These are phyloP conservation scores for Tulasnella sp. DNA, from an alignment of 768 basidiomycete genomes.

Conservation along the genomic window DNA sequence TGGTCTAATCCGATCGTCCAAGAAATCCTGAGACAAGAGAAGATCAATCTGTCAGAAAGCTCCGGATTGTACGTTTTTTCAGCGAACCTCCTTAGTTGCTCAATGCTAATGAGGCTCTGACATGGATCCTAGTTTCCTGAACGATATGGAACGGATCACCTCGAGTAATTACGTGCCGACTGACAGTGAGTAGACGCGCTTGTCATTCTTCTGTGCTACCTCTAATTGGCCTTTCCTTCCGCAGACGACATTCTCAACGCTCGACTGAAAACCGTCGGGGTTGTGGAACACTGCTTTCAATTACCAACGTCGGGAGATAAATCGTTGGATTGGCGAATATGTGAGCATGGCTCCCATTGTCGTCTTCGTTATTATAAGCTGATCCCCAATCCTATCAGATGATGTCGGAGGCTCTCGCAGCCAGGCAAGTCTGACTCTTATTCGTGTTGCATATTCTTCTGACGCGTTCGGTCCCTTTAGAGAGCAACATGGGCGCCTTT, in stretches of 20 bases:
- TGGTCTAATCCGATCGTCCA: slow-evolving; percentile 17
- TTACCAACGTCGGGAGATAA: slow-evolving; percentile 1
- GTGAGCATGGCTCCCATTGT: slow-evolving; percentile 4
- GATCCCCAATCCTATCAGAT: slow-evolving; percentile 9
- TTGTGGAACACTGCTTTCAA: slow-evolving; percentile 16
- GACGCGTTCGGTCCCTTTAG: background rate
- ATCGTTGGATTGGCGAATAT: slow-evolving; percentile 13
- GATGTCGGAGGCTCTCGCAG: slow-evolving; percentile 19
- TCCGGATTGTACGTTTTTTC: slow-evolving; percentile 16
- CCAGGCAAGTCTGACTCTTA: slow-evolving; percentile 9
- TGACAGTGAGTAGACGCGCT: slow-evolving; percentile 7
- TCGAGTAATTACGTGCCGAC: slow-evolving; percentile 14
- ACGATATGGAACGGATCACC: slow-evolving; percentile 18
- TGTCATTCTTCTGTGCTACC: background rate
- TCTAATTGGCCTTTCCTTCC: background rate
- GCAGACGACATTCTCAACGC: slow-evolving; percentile 19
- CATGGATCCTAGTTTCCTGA: slow-evolving; percentile 15
- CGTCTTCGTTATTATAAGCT: background rate
- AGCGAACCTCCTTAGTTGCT: background rate
- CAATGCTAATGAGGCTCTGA: background rate
- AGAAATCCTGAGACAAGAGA: slow-evolving; percentile 4
- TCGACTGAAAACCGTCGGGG: slow-evolving; percentile 18
- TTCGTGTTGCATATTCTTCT: background rate
- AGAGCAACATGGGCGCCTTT: slow-evolving; percentile 46
- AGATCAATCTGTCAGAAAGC: slow-evolving; percentile 15